Base-by-base conservation (phyloP, 495 filamentous ascomycete species). In the Ascodesmis nigricans region DNA sequence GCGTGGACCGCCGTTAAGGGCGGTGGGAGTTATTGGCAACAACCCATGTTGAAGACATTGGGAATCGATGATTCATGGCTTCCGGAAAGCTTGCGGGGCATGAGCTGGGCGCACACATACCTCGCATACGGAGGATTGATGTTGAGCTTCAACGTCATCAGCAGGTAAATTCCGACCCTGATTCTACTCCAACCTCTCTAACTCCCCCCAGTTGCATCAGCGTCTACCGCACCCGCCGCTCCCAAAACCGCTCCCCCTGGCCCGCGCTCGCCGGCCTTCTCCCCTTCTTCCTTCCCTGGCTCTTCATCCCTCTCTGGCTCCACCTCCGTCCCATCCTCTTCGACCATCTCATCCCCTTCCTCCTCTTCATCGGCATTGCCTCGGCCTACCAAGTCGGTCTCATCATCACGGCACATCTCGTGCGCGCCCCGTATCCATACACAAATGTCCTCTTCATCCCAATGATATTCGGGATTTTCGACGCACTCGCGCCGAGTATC, bases 381-480 rank as follows among this genome's bases (percentile, higher is more conserved):
- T 92, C 93, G 50, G 82, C 87, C 27, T 92, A 91, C 55, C 71
- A 77, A 36, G 87, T 97, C 29, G 87, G 87, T 5, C 70, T 79
- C 50, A 92, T 97, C 54, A 95, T 97, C 58, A 74, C 75, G 17
- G 83, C 81, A 1, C 87, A 97, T 55, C 62, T 97, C 3, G 75
- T 77, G 40, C 76, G 83, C 52, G 63, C 74, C 11, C 58, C 65
- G 0, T 97, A 90, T 60, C 84, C 87, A 15, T 87, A 78, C 60
- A 66, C 71, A 54, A 93, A 93, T 53, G 66, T 91, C 15, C 59
- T 83, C 39, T 69, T 65, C 22, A 55, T 67, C 37, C 75, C 65
- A 35, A 62, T 97, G 2, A 59, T 63, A 17, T 65, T 64, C 33
- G 82, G 71, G 31, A 71, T 87, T 2, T 40, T 80, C 20, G 87